Conservation (phyloP, 805 yeast species). For the Candida xiaguanensis region DNA sequence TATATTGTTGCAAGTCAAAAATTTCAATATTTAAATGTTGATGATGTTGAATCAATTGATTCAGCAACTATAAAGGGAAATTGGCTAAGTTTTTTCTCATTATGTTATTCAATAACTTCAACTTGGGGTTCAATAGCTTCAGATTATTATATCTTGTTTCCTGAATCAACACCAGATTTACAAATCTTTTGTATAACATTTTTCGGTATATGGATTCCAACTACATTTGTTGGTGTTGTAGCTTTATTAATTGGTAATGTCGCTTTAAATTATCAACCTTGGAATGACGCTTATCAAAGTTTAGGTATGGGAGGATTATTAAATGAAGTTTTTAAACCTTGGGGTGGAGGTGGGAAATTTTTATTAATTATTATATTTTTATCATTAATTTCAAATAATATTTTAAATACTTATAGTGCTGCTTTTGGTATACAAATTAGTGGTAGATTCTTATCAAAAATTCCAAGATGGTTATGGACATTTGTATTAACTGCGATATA, state of each 20-base stretch:
- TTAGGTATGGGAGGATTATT: constrained; percentile 77
- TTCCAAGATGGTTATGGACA: constrained; percentile 80
- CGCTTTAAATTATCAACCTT: constrained; percentile 53
- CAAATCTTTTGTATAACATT: constrained; percentile 60
- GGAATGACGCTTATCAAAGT: constrained; percentile 52
- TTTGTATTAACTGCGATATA: constrained; percentile 59
- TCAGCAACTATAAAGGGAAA: constrained; percentile 54
- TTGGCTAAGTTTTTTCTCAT: constrained; percentile 67
- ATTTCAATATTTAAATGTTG: constrained; percentile 29
- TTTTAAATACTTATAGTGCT: constrained; percentile 75
- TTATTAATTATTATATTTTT: constrained; percentile 64
- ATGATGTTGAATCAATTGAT: constrained; percentile 23
- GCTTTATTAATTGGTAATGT: constrained; percentile 69
- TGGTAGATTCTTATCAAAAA: constrained; percentile 47
- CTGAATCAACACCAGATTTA: constrained; percentile 59
- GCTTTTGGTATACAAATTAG: constrained; percentile 74
- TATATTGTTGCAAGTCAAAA: constrained; percentile 58
- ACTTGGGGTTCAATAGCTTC: constrained; percentile 90
- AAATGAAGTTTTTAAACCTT: constrained; percentile 57
- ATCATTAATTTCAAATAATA: constrained; percentile 77
- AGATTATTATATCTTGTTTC: constrained; percentile 79
- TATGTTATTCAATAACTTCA: constrained; percentile 73
- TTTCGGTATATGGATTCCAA: constrained; percentile 64
- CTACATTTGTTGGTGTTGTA: constrained; percentile 70
- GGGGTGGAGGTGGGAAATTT: constrained; percentile 82